Conservation (phyloP, 1,284 basidiomycete species). For the Cutaneotrichosporon cavernicola region DNA sequence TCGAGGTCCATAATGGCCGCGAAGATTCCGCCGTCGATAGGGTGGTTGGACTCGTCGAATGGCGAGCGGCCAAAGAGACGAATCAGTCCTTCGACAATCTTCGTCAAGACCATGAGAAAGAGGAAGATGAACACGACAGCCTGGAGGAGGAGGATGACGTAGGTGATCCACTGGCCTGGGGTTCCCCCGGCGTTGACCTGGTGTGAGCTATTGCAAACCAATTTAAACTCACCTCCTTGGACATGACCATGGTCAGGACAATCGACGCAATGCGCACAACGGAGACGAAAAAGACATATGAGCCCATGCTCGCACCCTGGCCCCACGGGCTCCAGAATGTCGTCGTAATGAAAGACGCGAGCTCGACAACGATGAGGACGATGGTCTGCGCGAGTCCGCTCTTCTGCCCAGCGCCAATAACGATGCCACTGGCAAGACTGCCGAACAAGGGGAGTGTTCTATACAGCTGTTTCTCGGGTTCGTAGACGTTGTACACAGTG, state of each 20-base stretch:
- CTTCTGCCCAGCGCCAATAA: constrained; percentile 82
- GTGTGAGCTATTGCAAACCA: constrained; percentile 20
- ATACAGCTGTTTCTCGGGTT: constrained; percentile 87
- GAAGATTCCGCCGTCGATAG: constrained; percentile 78
- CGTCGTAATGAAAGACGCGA: constrained; percentile 75
- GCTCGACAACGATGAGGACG: constrained; percentile 80
- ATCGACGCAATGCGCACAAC: constrained; percentile 85
- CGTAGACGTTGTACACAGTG: constrained; percentile 93
- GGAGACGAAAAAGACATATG: constrained; percentile 85
- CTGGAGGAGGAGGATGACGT: constrained; percentile 83
- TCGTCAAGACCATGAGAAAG: constrained; percentile 74
- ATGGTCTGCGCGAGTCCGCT: constrained; percentile 89
- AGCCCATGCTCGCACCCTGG: constrained; percentile 91
- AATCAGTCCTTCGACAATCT: constrained; percentile 75
- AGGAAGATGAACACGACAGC: constrained; percentile 80
- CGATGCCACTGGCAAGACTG: constrained; percentile 74
- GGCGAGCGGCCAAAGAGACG: constrained; percentile 76
- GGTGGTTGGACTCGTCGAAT: constrained; percentile 78
- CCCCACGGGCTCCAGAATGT: constrained; percentile 96
- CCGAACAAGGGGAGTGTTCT: constrained; percentile 74
- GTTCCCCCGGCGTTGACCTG: constrained; percentile 76
- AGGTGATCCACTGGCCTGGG: constrained; percentile 85
- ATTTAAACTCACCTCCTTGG: constrained; percentile 67
- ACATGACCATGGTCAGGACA: constrained; percentile 82
- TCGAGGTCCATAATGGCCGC: constrained; percentile 61